Evolutionary conservation across 2,329 filamentous ascomycete genomes (phyloP).

Genomic region (Harringtonia lauricola): DNA sequence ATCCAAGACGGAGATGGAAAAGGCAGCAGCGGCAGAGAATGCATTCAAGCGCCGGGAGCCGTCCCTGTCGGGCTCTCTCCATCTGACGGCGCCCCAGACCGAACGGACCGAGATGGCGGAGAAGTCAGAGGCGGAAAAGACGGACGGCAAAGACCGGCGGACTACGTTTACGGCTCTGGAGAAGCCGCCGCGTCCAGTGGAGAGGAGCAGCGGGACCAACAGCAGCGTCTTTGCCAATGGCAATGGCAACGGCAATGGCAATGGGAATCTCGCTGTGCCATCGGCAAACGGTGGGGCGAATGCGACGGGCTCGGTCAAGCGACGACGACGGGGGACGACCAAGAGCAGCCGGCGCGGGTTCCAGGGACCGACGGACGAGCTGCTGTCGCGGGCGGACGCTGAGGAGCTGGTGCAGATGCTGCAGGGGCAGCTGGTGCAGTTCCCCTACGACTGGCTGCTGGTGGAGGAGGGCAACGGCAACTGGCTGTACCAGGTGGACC

Average conservation of each 20-base stretch:
- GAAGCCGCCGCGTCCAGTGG: slow-evolving; percentile 22
- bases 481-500: slow-evolving; percentile 94
- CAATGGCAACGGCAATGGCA: slow-evolving; percentile 9
- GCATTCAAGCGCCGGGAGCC: slow-evolving; percentile 12
- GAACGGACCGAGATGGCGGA: neutral
- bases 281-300: slow-evolving; percentile 10
- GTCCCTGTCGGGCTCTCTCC: slow-evolving; percentile 1
- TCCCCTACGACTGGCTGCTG: slow-evolving; percentile 92
- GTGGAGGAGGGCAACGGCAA: slow-evolving; percentile 88
- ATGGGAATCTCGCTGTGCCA: neutral
- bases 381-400: slow-evolving; percentile 64
- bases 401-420: slow-evolving; percentile 72
- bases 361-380: slow-evolving; percentile 56
- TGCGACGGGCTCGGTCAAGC: slow-evolving; percentile 39
- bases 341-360: slow-evolving; percentile 56
- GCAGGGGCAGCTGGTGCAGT: slow-evolving; percentile 81
- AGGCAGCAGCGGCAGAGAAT: slow-evolving; percentile 17
- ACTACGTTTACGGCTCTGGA: slow-evolving; percentile 46
- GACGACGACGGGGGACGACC: slow-evolving; percentile 58
- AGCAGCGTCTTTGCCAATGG: neutral
- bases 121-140: slow-evolving; percentile 7
- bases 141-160: slow-evolving; percentile 23
- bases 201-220: neutral
- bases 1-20: slow-evolving; percentile 17
- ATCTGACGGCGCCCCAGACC: neutral